Conservation (phyloP, 371 early-diverging fungal genomes). For the Fennellomyces sp. region DNA sequence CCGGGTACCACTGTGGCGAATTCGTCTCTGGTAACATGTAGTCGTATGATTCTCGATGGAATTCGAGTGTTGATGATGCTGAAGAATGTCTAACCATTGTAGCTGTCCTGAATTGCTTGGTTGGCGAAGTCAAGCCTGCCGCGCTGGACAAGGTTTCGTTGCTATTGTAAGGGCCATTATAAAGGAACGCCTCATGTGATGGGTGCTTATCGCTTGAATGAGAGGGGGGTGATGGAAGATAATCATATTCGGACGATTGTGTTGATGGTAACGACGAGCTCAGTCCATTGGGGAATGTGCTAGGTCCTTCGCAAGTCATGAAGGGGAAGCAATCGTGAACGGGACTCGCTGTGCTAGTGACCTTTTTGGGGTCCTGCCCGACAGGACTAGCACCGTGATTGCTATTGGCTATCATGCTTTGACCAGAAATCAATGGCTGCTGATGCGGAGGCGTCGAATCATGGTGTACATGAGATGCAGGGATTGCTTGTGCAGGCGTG, state of each 20-base stretch:
- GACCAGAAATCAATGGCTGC: background rate
- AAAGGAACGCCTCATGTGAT: background rate
- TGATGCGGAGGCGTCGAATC: background rate
- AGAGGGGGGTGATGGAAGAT: background rate
- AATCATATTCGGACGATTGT: background rate
- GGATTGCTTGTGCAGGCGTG: background rate
- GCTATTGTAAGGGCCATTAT: background rate
- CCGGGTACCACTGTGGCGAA: no score
- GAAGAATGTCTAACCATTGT: no score
- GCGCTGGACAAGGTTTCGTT: background rate
- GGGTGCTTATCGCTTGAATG: background rate
- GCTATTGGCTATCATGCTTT: background rate
- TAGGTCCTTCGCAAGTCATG: background rate
- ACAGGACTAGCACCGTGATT: background rate
- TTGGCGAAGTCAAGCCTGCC: no score
- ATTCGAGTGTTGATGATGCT: no score
- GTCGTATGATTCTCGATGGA: no score
- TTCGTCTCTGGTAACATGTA: no score
- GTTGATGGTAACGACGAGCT: background rate
- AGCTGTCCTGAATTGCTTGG: no score
- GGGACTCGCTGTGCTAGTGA: no score
- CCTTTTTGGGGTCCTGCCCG: conserved; percentile 1
- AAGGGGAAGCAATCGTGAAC: background rate
- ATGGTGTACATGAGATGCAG: background rate
- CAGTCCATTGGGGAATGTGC: background rate